Base-by-base conservation (phyloP, 805 yeast genomes). In the Sugiyamaella chiloensis region DNA sequence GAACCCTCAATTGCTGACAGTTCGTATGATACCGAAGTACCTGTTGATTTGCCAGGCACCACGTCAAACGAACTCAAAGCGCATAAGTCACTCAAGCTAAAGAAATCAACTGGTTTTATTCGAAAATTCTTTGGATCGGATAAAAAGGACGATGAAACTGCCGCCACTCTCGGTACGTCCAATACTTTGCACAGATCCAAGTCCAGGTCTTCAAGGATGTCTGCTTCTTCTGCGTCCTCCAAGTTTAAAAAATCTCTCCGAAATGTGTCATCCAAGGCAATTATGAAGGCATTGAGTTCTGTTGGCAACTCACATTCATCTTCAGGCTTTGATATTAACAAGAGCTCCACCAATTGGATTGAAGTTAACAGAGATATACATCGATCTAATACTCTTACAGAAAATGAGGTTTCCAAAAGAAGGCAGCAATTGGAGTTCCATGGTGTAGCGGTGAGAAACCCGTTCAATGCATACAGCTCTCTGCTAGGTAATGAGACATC, bases 341-440 rank as follows among this genome's bases (percentile, higher is more conserved):
- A 31, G 7, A 43, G 31, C 7, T 44, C 47, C 46, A 48, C 53
- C 24, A 52, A 54, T 29, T 79, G 85, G 84, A 69, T 79, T 17
- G 79, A 76, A 20, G 71, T 72, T 12, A 73, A 76, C 40, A 67
- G 79, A 40, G 90, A 82, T 55, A 64, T 89, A 45, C 79, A 84
- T 61, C 74, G 97, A 57, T 80, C 89, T 47, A 81, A 80, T 53
- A 77, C 95, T 0, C 66, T 87, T 20, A 77, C 85, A 2, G 69
- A 79, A 4, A 75, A 74, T 46, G 96, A 90, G 52, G 80, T 85
- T 50, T 83, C 81, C 45, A 70, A 74, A 12, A 75, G 98, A 55
- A 81, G 85, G 46, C 46, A 43, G 27, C 50, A 16, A 64, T 83
- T 36, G 72, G 78, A 59, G 76, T 76, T 56, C 74, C 85, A 50